Evolutionary conservation across 495 filamentous ascomycete species (phyloP).

Genomic region (Saxophila tyrrhenica): DNA sequence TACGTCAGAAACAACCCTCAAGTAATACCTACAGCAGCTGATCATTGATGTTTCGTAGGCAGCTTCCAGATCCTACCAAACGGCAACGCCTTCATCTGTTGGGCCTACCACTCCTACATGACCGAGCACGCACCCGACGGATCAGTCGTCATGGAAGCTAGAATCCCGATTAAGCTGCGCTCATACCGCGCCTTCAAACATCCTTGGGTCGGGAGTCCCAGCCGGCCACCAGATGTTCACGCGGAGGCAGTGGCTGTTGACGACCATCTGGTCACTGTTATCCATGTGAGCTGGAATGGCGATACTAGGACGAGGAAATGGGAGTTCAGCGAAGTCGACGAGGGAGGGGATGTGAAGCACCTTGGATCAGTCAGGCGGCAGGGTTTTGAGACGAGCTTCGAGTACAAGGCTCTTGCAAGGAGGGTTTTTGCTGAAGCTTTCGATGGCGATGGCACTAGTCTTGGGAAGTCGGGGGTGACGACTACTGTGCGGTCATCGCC

Average conservation of each 20-base stretch:
- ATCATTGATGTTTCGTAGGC: background rate
- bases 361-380: background rate
- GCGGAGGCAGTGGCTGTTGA: background rate
- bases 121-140: background rate
- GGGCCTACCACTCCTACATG: background rate
- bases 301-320: background rate
- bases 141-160: background rate
- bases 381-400: conserved; percentile 3
- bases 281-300: background rate
- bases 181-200: conserved; percentile 4
- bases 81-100: background rate
- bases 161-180: too few species aligned
- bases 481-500: background rate
- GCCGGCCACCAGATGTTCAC: background rate
- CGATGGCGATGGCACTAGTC: background rate
- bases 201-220: background rate
- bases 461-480: background rate
- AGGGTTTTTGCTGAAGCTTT: background rate
- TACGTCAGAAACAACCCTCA: background rate
- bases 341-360: background rate
- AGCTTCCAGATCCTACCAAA: conserved; percentile 1
- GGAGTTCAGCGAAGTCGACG: background rate
- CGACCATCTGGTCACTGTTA: background rate
- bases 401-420: background rate
- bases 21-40: background rate